These are phyloP conservation scores for Pseudogymnoascus sp. DNA, from an alignment of 2,329 filamentous ascomycete species.

Conservation along the genomic window DNA sequence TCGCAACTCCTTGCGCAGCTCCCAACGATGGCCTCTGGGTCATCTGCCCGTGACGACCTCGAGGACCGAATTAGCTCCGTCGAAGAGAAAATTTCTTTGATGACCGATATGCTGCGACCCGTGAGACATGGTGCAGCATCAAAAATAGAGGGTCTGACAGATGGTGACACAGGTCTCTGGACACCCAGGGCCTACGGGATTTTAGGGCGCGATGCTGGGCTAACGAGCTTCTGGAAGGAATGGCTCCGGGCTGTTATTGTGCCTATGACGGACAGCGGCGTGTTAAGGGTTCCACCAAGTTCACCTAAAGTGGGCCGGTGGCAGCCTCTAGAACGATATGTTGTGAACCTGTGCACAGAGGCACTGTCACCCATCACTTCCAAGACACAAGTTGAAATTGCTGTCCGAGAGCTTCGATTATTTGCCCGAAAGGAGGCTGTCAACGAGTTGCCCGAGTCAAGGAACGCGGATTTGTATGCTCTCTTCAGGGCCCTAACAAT, in stretches of 20 bases:
- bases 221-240: slow-evolving; percentile 96
- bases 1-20: slow-evolving; percentile 80
- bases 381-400: slow-evolving; percentile 90
- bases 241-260: slow-evolving; percentile 92
- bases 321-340: slow-evolving; percentile 94
- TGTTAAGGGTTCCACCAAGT: slow-evolving; percentile 76
- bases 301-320: slow-evolving; percentile 88
- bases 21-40: slow-evolving; percentile 71
- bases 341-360: slow-evolving; percentile 93
- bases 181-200: slow-evolving; percentile 90
- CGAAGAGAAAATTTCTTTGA: slow-evolving; percentile 93
- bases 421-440: slow-evolving; percentile 87
- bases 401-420: slow-evolving; percentile 78
- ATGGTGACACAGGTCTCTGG: slow-evolving; percentile 94
- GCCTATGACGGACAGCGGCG: slow-evolving; percentile 83
- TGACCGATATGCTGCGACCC: slow-evolving; percentile 91
- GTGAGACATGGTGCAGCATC: slow-evolving; percentile 89
- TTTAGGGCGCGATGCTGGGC: slow-evolving; percentile 70
- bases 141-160: slow-evolving; percentile 93
- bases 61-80: slow-evolving; percentile 94
- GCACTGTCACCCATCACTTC: slow-evolving; percentile 87
- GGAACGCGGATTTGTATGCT: slow-evolving; percentile 86
- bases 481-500: slow-evolving; percentile 85
- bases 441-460: slow-evolving; percentile 88
- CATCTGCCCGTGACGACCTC: slow-evolving; percentile 68